These are phyloP conservation scores for Podospora australis DNA, from an alignment of 495 filamentous ascomycete species.

Conservation along the genomic window DNA sequence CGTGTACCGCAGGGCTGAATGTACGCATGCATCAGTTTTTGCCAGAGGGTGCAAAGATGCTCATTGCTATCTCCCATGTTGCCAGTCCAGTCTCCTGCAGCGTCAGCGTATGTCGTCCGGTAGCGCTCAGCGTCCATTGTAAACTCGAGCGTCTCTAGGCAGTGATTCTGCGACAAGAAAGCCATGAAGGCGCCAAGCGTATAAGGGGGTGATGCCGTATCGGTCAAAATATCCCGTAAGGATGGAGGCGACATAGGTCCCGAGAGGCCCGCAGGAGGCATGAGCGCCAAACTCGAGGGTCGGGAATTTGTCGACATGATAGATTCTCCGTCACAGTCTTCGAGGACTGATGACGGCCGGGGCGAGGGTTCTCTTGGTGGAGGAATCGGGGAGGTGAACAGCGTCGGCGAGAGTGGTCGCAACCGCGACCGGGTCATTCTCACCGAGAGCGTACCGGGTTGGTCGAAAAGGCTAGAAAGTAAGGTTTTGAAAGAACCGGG, in stretches of 20 bases:
- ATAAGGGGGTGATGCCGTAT: constrained; percentile 82
- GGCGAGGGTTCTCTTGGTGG: constrained; percentile 33
- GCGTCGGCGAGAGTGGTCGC: constrained; percentile 36
- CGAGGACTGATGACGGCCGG: constrained; percentile 30
- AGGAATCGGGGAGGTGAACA: constrained; percentile 32
- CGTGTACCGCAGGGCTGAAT: constrained; percentile 72
- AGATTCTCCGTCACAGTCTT: constrained; percentile 38
- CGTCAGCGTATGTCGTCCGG: constrained; percentile 59
- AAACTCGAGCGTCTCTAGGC: constrained; percentile 94
- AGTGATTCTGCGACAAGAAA: constrained; percentile 96
- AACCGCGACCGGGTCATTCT: constrained; percentile 41
- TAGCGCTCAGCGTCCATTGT: constrained; percentile 95
- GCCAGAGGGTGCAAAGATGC: constrained; percentile 69
- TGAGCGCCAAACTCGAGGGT: constrained; percentile 40
- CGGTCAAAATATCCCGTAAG: constrained; percentile 79
- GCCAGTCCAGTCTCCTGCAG: constrained; percentile 29
- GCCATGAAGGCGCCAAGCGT: constrained; percentile 93
- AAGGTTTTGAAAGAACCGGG: no score
- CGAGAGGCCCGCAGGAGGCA: constrained; percentile 25
- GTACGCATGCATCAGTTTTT: constrained; percentile 63
- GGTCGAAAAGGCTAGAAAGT: no score
- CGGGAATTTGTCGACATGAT: constrained; percentile 37
- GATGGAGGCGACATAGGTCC: constrained; percentile 61
- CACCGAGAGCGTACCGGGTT: constrained; percentile 24
- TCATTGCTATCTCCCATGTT: constrained; percentile 48